Evolutionary conservation across 768 basidiomycete species (phyloP), one percentile per base, ranked within the genome.

Genomic region (Podaxis carcinomalis): DNA sequence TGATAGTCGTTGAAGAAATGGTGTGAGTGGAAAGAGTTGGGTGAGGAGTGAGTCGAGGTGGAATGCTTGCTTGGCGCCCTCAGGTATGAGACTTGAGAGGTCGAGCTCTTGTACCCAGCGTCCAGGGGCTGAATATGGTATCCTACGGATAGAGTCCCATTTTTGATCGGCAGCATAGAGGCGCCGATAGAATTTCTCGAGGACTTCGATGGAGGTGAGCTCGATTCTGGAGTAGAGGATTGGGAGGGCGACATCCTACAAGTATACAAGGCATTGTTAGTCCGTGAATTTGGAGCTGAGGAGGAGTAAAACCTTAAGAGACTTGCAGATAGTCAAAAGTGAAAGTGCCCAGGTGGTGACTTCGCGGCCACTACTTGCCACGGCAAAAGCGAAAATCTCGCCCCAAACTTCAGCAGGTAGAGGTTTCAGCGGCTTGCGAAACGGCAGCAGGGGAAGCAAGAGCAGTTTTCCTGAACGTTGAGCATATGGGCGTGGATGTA

Each of bases 121-220:
- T 28, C 94, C 94, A 1, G 94, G 94, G 0, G 89, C 82, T 3
- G 93, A 95, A 67, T 89, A 90, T 0, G 91, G 91, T 65, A 91
- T 93, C 53, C 94, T 83, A 55, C 91, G 84, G 59, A 96, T 86
- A 47, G 92, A 90, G 67, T 94, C 92, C 94, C 94, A 96, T 68
- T 81, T 83, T 65, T 83, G 80, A 63, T 96, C 93, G 5, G 88
- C 86, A 32, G 69, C 66, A 61, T 79, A 74, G 1, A 95, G 79
- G 23, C 75, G 77, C n/a, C 74, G 62, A n/a, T 81, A 76, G 65
- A 94, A 88, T 62, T 76, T 79, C 58, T 82, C 78, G 44, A 93
- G 75, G 4, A 77, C 69, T 11, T 69, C 57, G 10, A 83, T 66
- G 19, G 77, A 75, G 4, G 69, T 68, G 32, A 90, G 71, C 28